A percentile compares a stretch with the other conserved stretches of the same genome.
Evolutionary conservation across 2,329 filamentous ascomycete genomes (phyloP).

Genomic region (Cyclaneusma minus): DNA sequence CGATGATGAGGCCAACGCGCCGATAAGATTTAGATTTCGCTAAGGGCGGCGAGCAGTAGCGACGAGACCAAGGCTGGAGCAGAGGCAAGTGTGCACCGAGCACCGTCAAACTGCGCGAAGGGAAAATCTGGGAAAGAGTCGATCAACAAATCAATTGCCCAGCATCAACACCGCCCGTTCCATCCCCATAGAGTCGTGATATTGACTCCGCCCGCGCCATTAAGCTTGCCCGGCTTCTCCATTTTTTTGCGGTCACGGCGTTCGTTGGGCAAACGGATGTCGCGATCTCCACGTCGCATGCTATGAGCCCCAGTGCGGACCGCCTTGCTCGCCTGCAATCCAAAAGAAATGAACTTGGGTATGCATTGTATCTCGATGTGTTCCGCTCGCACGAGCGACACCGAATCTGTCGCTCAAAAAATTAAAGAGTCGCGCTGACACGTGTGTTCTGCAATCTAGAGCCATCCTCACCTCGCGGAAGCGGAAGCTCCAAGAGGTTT

Average conservation of each 20-base stretch:
- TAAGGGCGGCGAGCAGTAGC: not conserved
- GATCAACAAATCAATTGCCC: too few relatives aligned
- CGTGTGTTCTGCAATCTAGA: constrained; percentile 26
- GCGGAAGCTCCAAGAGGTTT: constrained; percentile 81
- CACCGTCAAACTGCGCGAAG: not conserved
- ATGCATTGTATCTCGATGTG: constrained; percentile 1
- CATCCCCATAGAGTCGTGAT: too few relatives aligned
- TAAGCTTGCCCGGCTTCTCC: not conserved
- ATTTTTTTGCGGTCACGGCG: not conserved
- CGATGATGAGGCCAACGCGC: not conserved
- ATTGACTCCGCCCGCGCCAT: not conserved
- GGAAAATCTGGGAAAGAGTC: too few relatives aligned
- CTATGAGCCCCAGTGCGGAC: not conserved
- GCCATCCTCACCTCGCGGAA: constrained; percentile 72
- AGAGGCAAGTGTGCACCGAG: not conserved
- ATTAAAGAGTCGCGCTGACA: not conserved
- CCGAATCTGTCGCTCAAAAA: not conserved
- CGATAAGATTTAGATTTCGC: too few relatives aligned
- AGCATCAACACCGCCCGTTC: too few relatives aligned
- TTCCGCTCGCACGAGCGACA: not conserved
- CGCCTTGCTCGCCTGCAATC: not conserved
- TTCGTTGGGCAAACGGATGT: not conserved
- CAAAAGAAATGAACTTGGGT: not conserved
- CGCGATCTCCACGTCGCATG: not conserved
- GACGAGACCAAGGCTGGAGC: not conserved